Evolutionary conservation across 306 rosid genomes (phyloP).

Genomic region (Rosa multiflora): DNA sequence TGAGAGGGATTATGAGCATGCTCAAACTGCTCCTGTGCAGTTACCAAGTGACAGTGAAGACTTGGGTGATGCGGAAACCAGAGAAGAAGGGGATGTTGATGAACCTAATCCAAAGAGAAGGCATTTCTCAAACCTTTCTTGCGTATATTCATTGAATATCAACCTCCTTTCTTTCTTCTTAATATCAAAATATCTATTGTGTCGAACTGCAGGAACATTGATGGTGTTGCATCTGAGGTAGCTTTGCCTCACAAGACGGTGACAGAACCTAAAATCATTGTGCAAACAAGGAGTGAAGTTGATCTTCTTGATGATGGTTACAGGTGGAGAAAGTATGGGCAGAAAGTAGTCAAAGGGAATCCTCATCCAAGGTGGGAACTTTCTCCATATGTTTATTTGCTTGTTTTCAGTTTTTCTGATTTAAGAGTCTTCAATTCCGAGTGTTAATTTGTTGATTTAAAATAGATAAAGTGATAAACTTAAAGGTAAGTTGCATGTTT

Average conservation of each 20-base stretch:
- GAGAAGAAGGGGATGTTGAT: constrained; percentile 54
- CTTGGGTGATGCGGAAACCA: constrained; percentile 47
- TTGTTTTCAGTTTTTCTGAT: constrained; percentile 5
- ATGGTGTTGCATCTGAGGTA: constrained; percentile 50
- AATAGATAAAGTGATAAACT: not conserved
- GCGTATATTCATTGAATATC: not conserved
- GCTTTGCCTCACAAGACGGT: constrained; percentile 75
- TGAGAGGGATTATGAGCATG: constrained; percentile 43
- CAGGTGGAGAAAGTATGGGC: constrained; percentile 98
- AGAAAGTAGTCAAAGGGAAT: constrained; percentile 97
- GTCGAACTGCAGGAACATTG: constrained; percentile 63
- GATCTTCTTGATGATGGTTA: constrained; percentile 97
- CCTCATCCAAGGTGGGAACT: constrained; percentile 90
- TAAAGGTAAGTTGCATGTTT: constrained; percentile 2
- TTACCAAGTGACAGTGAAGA: constrained; percentile 69
- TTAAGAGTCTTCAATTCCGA: not conserved
- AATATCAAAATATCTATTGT: constrained; percentile 15
- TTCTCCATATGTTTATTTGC: constrained; percentile 18
- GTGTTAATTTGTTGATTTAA: not conserved
- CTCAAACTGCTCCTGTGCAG: constrained; percentile 42
- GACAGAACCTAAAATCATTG: constrained; percentile 91
- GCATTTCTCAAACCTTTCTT: constrained; percentile 34
- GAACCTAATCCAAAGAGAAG: constrained; percentile 90
- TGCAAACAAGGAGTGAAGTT: constrained; percentile 92
- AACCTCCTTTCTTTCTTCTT: constrained; percentile 9